Percentiles rank a stretch among this genome's conserved stretches.
Evolutionary conservation across 805 yeast genomes (phyloP).

Genomic region (Spathaspora passalidarum): DNA sequence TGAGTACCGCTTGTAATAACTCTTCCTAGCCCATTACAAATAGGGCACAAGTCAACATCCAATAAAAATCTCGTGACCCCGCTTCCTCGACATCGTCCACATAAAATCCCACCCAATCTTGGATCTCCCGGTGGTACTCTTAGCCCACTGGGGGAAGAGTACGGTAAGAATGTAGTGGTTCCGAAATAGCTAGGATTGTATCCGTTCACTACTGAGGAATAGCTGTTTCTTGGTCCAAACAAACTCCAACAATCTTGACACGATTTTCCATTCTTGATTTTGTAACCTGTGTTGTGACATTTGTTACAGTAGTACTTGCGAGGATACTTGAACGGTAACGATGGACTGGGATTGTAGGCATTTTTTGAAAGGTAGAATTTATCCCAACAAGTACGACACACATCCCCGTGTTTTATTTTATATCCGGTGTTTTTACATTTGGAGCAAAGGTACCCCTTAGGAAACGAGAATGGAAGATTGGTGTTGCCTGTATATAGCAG

Average conservation of each 20-base stretch:
- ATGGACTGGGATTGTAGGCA: slow-evolving; percentile 46
- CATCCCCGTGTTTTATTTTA: slow-evolving; percentile 47
- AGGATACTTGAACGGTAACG: slow-evolving; percentile 69
- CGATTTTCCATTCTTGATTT: slow-evolving; percentile 56
- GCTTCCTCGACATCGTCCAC: slow-evolving; percentile 70
- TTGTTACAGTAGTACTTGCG: slow-evolving; percentile 56
- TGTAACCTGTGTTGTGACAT: slow-evolving; percentile 72
- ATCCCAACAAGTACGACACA: slow-evolving; percentile 72
- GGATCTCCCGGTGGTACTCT: slow-evolving; percentile 78
- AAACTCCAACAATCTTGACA: slow-evolving; percentile 70
- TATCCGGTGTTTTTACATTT: slow-evolving; percentile 77
- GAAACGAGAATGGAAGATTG: slow-evolving; percentile 64
- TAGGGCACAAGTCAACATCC: slow-evolving; percentile 60
- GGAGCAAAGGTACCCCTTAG: slow-evolving; percentile 55
- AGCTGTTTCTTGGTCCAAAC: slow-evolving; percentile 39
- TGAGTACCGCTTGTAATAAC: slow-evolving; percentile 17
- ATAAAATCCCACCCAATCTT: slow-evolving; percentile 62
- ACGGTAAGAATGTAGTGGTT: slow-evolving; percentile 8
- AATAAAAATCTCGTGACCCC: slow-evolving; percentile 51
- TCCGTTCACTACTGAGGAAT: not conserved
- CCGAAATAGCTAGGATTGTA: slow-evolving; percentile 7
- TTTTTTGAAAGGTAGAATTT: slow-evolving; percentile 23
- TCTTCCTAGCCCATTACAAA: slow-evolving; percentile 69
- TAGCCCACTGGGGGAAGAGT: slow-evolving; percentile 11
- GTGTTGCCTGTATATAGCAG: slow-evolving; percentile 48